phyloP scores from a whole-genome alignment of 73 alveolate genomes.

The Paramecium biaurelia region DNA sequence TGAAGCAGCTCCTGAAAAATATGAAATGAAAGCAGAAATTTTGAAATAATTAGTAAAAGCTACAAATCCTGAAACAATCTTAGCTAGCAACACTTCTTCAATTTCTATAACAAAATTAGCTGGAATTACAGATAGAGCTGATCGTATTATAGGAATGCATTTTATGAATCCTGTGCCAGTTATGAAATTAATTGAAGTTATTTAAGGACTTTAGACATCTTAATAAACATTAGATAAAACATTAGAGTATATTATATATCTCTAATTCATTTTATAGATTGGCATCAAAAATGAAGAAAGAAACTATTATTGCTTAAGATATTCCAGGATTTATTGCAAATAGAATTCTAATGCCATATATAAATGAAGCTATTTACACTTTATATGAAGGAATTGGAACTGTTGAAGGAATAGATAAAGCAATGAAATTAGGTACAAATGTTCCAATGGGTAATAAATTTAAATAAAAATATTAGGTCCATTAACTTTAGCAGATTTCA shows the following conservation, averaged over 20 bases:
- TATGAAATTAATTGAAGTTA: slow-evolving; percentile 93
- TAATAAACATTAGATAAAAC: slow-evolving; percentile 79
- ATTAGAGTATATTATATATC: slow-evolving; percentile 35
- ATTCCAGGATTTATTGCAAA: slow-evolving; percentile 94
- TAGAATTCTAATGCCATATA: slow-evolving; percentile 94
- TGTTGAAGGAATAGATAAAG: slow-evolving; percentile 91
- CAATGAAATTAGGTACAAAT: slow-evolving; percentile 96
- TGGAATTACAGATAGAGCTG: slow-evolving; percentile 83
- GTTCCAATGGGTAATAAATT: slow-evolving; percentile 93
- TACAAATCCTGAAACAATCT: slow-evolving; percentile 72
- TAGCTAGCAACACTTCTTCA: slow-evolving; percentile 95
- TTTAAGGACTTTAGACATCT: slow-evolving; percentile 88
- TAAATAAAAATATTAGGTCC: slow-evolving; percentile 69
- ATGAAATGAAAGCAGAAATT: slow-evolving; percentile 69
- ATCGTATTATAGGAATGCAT: slow-evolving; percentile 93
- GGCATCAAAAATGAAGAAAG: slow-evolving; percentile 82
- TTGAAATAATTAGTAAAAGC: slow-evolving; percentile 63
- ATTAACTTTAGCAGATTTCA: slow-evolving; percentile 94
- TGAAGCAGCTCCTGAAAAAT: slow-evolving; percentile 90
- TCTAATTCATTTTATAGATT: slow-evolving; percentile 5
- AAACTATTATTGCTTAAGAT: slow-evolving; percentile 78
- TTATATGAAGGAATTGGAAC: slow-evolving; percentile 92
- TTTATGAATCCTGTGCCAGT: slow-evolving; percentile 98
- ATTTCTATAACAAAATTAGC: slow-evolving; percentile 94
- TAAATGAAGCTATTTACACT: slow-evolving; percentile 90